A percentile compares a stretch with the other conserved stretches of the same genome.
Conservation (phyloP, 1,284 basidiomycete genomes). For the Amylostereum areolatum region DNA sequence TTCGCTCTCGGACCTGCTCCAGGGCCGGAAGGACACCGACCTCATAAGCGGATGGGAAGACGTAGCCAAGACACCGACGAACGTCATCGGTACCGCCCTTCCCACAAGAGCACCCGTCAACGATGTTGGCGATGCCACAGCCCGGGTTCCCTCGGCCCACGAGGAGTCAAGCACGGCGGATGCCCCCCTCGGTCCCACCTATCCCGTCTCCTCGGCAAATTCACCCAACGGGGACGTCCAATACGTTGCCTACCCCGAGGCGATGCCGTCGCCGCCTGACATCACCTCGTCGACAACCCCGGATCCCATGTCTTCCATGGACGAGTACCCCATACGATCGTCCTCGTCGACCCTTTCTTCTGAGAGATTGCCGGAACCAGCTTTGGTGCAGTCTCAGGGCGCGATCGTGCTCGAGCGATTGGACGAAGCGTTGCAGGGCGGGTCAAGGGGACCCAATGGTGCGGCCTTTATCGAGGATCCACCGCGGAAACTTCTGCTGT, state of each 20-base stretch:
- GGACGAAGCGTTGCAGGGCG: constrained; percentile 60
- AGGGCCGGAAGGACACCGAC: constrained; percentile 46
- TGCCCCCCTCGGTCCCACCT: constrained; percentile 14
- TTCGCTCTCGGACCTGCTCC: constrained; percentile 58
- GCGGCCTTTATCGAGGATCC: constrained; percentile 73
- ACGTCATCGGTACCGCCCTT: constrained; percentile 7
- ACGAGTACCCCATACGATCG: constrained; percentile 48
- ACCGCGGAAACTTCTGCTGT: constrained; percentile 78
- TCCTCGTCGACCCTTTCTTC: constrained; percentile 43
- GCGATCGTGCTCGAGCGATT: constrained; percentile 55
- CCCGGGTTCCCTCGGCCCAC: too few relatives aligned
- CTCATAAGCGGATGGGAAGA: constrained; percentile 62
- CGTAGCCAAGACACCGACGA: constrained; percentile 41
- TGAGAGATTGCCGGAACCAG: constrained; percentile 30
- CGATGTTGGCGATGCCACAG: constrained; percentile 1
- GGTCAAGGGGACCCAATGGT: constrained; percentile 54
- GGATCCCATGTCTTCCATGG: constrained; percentile 61
- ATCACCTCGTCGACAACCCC: constrained; percentile 61
- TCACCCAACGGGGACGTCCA: constrained; percentile 13
- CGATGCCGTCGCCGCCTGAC: constrained; percentile 49
- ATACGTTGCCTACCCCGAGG: constrained; percentile 13
- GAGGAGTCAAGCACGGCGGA: constrained; percentile 3
- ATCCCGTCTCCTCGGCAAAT: background rate
- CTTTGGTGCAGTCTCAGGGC: constrained; percentile 27
- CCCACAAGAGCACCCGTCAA: background rate